phyloP scores from a whole-genome alignment of 2,329 filamentous ascomycete genomes.

The Colletotrichum orbiculare region DNA sequence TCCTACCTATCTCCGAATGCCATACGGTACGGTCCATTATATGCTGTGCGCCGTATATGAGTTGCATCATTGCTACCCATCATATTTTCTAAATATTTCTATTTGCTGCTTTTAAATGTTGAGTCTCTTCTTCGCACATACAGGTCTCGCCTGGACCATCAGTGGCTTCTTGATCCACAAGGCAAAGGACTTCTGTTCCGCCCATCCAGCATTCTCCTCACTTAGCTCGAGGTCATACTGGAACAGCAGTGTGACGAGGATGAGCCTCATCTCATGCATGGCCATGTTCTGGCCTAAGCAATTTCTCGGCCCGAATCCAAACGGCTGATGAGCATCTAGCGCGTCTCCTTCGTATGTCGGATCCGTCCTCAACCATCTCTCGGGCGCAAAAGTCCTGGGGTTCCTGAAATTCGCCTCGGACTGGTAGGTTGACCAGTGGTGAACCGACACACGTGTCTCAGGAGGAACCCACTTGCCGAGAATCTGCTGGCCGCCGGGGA shows the following conservation, averaged over 20 bases:
- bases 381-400: constrained; percentile 47
- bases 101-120: neutral
- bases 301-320: constrained; percentile 62
- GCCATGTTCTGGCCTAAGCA: constrained; percentile 68
- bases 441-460: constrained; percentile 44
- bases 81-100: too few species aligned
- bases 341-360: constrained; percentile 21
- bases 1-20: too few species aligned
- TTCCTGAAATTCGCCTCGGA: constrained; percentile 54
- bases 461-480: constrained; percentile 46
- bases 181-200: constrained; percentile 18
- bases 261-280: constrained; percentile 63
- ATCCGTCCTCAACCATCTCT: constrained; percentile 27
- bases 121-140: neutral
- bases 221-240: constrained; percentile 17
- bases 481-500: constrained; percentile 47
- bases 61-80: too few species aligned
- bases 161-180: constrained; percentile 27
- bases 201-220: constrained; percentile 15
- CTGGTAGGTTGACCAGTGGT: constrained; percentile 57
- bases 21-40: too few species aligned
- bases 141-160: constrained; percentile 16
- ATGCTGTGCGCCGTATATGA: too few species aligned
- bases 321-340: constrained; percentile 61
- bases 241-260: constrained; percentile 45